Evolutionary conservation across 495 filamentous ascomycete species (phyloP).

Genomic region (Glonium stellatum): DNA sequence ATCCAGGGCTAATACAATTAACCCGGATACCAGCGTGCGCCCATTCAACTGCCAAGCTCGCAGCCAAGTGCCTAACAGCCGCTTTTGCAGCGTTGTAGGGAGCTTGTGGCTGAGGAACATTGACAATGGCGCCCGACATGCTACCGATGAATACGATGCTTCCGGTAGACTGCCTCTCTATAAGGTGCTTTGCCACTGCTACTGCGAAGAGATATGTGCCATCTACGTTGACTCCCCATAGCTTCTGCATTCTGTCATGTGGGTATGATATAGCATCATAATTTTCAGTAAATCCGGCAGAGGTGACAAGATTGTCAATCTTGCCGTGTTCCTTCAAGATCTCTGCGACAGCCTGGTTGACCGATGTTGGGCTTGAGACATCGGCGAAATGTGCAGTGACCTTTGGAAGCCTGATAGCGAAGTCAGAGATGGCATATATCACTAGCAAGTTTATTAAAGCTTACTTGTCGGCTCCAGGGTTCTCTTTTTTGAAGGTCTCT

Average conservation of each 20-base stretch:
- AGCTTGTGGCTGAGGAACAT: constrained; percentile 87
- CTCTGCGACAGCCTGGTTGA: constrained; percentile 62
- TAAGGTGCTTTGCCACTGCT: constrained; percentile 79
- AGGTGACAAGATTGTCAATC: constrained; percentile 89
- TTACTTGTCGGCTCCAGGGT: constrained; percentile 66
- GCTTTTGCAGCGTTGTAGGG: constrained; percentile 90
- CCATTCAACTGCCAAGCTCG: constrained; percentile 84
- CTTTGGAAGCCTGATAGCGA: constrained; percentile 53
- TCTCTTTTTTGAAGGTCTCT: constrained; percentile 64
- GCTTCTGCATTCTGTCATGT: constrained; percentile 77
- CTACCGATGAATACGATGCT: constrained; percentile 92
- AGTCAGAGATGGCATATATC: constrained; percentile 3
- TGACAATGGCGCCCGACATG: constrained; percentile 91
- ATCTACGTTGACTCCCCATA: constrained; percentile 92
- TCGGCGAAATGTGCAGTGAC: constrained; percentile 88
- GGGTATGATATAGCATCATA: constrained; percentile 86
- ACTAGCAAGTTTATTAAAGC: constrained; percentile 20
- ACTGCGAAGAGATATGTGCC: constrained; percentile 87
- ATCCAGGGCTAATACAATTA: constrained; percentile 86
- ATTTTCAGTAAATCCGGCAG: constrained; percentile 94
- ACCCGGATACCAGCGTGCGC: constrained; percentile 76
- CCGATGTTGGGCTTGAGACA: constrained; percentile 70
- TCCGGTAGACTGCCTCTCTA: constrained; percentile 68
- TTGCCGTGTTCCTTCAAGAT: constrained; percentile 65
- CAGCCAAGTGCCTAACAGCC: constrained; percentile 74